Evolutionary conservation across 176 grass and related monocot species (phyloP), one percentile per base, ranked within the genome.

Genomic region (Juncus effusus): DNA sequence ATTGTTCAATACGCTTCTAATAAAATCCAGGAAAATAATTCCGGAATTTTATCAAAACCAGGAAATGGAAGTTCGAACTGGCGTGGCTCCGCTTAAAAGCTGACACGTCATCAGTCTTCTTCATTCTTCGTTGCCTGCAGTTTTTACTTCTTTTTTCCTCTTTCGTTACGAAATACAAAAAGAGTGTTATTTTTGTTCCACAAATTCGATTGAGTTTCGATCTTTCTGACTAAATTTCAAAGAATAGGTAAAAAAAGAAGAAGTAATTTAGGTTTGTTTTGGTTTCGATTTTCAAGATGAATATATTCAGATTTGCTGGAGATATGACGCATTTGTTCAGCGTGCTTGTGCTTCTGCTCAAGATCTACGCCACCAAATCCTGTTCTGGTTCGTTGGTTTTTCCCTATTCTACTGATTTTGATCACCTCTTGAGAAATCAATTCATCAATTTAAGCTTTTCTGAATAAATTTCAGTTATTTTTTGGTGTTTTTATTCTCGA

Each of bases 311-410:
- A 14, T 86, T 96, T 70, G 74, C 84, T 6, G 92, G 92, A 75
- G 92, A 96, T 62, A 96, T 96, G 92, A 91, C 87, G 74, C 92
- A 96, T 76, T 87, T 96, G 52, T 85, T 96, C 71, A 91, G 87
- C 77, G 85, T 96, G 35, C 71, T 96, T 77, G 84, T 96, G 77
- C 92, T 96, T 64, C 84, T 96, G 56, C 92, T 96, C 74, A 96
- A 96, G 92, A 96, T 96, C 87, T 96, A 96, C 79, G 84, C 92
- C 70, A 96, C 85, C 74, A 96, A 96, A 61, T 91, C 92, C 9
- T 96, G 92, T 67, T 91, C 92, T 61, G 92, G 92, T 96, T 76
- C 54, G 51, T 61, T 40, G 6, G 52, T 3, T 16, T 47, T 10
- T 54, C 2, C n/a, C 7, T 36, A 28, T 51, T 6, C 10, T 49